Percentiles rank a stretch among this genome's conserved stretches.
Conservation (phyloP, 2,329 filamentous ascomycete species). For the Ampelomyces quisqualis region DNA sequence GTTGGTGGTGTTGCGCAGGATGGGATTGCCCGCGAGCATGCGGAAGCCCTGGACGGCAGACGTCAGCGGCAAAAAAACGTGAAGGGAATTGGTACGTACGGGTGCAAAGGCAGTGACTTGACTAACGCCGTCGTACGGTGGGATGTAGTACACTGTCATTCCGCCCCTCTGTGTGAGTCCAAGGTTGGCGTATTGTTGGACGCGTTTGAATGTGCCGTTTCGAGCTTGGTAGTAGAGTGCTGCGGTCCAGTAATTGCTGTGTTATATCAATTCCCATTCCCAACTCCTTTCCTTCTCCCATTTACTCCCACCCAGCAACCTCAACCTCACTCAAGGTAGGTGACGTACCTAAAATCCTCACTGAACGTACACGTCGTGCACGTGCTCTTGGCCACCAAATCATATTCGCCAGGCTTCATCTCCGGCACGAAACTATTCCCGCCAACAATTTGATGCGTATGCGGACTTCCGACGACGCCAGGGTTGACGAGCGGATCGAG, state of each 20-base stretch:
- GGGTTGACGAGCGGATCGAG: slow-evolving; percentile 34
- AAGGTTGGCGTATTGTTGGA: slow-evolving; percentile 34
- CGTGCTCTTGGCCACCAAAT: slow-evolving; percentile 21
- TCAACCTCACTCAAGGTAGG: too few relatives aligned
- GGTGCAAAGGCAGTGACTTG: slow-evolving; percentile 65
- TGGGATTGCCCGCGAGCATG: slow-evolving; percentile 50
- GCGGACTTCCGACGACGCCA: slow-evolving; percentile 27
- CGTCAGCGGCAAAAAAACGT: too few relatives aligned
- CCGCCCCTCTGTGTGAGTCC: slow-evolving; percentile 34
- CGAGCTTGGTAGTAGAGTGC: slow-evolving; percentile 36
- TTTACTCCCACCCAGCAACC: too few relatives aligned
- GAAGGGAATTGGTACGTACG: too few relatives aligned
- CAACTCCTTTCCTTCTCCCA: too few relatives aligned
- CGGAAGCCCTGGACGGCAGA: slow-evolving; percentile 45
- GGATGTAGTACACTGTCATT: slow-evolving; percentile 69
- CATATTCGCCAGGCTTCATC: slow-evolving; percentile 30
- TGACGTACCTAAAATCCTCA: slow-evolving; percentile 19
- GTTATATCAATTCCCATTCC: too few relatives aligned
- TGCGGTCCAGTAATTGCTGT: slow-evolving; percentile 39
- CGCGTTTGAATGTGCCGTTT: slow-evolving; percentile 37
- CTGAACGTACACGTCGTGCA: slow-evolving; percentile 35
- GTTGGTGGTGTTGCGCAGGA: slow-evolving; percentile 28
- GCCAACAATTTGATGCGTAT: slow-evolving; percentile 35
- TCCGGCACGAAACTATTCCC: slow-evolving; percentile 30
- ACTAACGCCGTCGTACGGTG: slow-evolving; percentile 62